Base-by-base conservation (phyloP, 2,329 filamentous ascomycete species). In the Aspergillus spinulosporus region DNA sequence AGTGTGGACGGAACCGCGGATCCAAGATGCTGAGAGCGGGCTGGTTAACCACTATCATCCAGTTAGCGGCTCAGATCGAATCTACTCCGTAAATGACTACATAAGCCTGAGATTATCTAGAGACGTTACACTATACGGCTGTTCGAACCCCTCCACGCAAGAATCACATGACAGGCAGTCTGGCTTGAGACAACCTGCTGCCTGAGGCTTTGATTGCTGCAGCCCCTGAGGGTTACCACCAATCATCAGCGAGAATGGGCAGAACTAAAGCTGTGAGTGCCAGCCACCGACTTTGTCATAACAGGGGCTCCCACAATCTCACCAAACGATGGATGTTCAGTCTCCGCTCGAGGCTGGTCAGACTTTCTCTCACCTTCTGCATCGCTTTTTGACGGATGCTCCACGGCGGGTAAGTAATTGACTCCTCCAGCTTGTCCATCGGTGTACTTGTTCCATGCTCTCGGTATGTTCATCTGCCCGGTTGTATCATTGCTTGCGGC, bases 201-300 rank as follows among this genome's bases (percentile, higher is more conserved):
- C 56, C 50, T 58, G 42, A 53, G 56, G 56, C 51, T 9, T 36
- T 26, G 28, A 40, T 34, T 26, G 42, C 48, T 26, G 28, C 12
- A 21, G 29, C 52, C 58, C 59, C 59, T 62, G 60, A 58, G 44
- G 14, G 55, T 48, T 46, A 46, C 21, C 52, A 43, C 51, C 47
- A 59, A 62, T 60, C 52, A 63, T 39, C 45, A 46, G 42, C 28
- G 42, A 56, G 53, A 29, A 42, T 34, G 31, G 21, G 28, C 26
- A n/a, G 14, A 47, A 48, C 47, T 56, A 49, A 44, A 51, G 29
- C 39, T 21, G 21, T 21, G 21, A 21, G 21, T 42, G 28, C 64
- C 64, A 66, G 64, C 64, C 64, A 66, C 64, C 62, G 53, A 62
- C 49, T 64, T 61, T 55, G 46, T 52, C 44, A 28, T 44, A 54